Evolutionary conservation across 106 monocot genomes (phyloP).

Genomic region (Acanthochlamys bracteata): DNA sequence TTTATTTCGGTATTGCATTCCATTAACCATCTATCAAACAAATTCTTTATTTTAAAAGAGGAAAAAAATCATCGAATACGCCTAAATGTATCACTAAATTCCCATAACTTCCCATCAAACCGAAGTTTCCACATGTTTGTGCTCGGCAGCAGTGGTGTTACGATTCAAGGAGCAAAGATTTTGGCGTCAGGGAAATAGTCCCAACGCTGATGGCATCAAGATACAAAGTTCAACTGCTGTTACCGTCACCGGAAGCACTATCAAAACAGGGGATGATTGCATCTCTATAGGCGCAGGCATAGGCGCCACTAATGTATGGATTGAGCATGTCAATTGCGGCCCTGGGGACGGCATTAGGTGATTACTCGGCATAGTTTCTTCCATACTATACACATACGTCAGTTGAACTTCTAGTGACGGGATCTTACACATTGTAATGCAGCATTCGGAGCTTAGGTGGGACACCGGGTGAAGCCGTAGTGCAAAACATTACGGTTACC

Average conservation of each 20-base stretch:
- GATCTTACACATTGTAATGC: not conserved
- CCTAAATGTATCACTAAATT: too few species aligned
- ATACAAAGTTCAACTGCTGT: slow-evolving; percentile 12
- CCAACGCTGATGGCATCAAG: slow-evolving; percentile 4
- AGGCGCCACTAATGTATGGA: slow-evolving; percentile 21
- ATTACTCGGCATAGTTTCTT: too few species aligned
- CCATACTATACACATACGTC: too few species aligned
- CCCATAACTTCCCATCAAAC: too few species aligned
- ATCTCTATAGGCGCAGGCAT: slow-evolving; percentile 24
- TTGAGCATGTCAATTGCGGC: slow-evolving; percentile 30
- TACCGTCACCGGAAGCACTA: slow-evolving; percentile 16
- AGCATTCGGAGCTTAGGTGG: slow-evolving; percentile 37
- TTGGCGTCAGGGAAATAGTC: slow-evolving; percentile 22
- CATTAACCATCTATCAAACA: too few species aligned
- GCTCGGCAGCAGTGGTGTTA: slow-evolving; percentile 9
- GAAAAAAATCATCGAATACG: too few species aligned
- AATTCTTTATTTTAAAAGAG: too few species aligned
- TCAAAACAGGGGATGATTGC: slow-evolving; percentile 43
- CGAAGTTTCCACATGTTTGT: slow-evolving; percentile 26
- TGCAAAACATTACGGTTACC: slow-evolving; percentile 5
- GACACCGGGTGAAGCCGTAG: not conserved
- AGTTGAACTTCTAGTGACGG: not conserved
- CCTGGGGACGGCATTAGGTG: slow-evolving; percentile 43
- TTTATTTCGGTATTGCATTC: too few species aligned
- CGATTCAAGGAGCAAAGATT: slow-evolving; percentile 10